Evolutionary conservation across 805 yeast genomes (phyloP).

Genomic region (Candida ovalis): DNA sequence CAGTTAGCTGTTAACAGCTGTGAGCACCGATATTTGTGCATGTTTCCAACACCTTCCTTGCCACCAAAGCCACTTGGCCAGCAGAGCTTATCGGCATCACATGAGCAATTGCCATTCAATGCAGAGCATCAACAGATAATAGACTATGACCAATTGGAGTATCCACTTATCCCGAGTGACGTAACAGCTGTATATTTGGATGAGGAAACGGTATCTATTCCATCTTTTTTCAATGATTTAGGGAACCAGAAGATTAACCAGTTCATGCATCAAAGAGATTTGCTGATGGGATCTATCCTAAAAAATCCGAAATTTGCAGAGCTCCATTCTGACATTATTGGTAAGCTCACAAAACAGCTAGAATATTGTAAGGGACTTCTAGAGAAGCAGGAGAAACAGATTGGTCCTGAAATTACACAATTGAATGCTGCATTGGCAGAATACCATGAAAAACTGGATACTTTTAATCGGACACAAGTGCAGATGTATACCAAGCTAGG

Average conservation of each 20-base stretch:
- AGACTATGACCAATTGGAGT: conserved; percentile 19
- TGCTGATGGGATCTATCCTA: conserved; percentile 19
- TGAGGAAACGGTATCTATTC: conserved; percentile 10
- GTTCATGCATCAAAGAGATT: conserved; percentile 11
- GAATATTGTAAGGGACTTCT: conserved; percentile 32
- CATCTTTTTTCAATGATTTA: conserved; percentile 23
- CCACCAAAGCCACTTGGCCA: conserved; percentile 6
- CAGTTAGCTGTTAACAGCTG: not conserved
- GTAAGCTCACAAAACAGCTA: conserved; percentile 37
- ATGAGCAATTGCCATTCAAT: not conserved
- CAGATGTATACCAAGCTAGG: conserved; percentile 29
- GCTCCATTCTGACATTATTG: conserved; percentile 18
- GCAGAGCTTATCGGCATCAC: not conserved
- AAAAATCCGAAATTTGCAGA: conserved; percentile 11
- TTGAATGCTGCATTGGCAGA: conserved; percentile 23
- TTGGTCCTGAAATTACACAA: conserved; percentile 16
- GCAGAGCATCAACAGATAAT: conserved; percentile 10
- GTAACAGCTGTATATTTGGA: conserved; percentile 5
- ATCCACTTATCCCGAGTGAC: conserved; percentile 22
- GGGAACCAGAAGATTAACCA: conserved; percentile 20
- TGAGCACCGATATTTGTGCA: not conserved
- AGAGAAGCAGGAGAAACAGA: conserved; percentile 19
- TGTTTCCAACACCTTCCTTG: conserved; percentile 7
- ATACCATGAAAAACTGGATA: conserved; percentile 17
- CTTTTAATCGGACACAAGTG: conserved; percentile 22